Conservation (phyloP, 768 basidiomycete genomes). For the Saitozyma podzolica region DNA sequence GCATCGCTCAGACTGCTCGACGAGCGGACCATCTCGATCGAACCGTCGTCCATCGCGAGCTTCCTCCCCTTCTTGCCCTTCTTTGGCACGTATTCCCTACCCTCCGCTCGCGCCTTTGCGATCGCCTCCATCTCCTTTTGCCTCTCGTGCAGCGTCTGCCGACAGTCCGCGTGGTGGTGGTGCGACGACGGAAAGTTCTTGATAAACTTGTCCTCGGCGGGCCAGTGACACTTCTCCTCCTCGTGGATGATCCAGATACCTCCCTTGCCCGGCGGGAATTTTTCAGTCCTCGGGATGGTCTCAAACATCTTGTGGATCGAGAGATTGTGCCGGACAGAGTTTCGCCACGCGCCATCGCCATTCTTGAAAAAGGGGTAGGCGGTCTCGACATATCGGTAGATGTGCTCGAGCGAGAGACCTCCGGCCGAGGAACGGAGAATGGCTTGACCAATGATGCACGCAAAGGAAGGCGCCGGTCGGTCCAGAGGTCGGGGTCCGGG, state of each 20-base stretch:
- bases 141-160: conserved; percentile 40
- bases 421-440: conserved; percentile 80
- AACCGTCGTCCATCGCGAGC: conserved; percentile 22
- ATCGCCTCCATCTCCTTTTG: conserved; percentile 42
- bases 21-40: conserved; percentile 26
- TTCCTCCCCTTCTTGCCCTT: conserved; percentile 47
- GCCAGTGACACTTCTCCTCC: conserved; percentile 45
- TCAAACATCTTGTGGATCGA: conserved; percentile 89
- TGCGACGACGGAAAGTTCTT: conserved; percentile 43
- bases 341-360: conserved; percentile 95
- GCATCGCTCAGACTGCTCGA: conserved; percentile 18
- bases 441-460: conserved; percentile 93
- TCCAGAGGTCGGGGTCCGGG: conserved; percentile 75
- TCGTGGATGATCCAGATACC: conserved; percentile 48
- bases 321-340: conserved; percentile 94
- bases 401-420: conserved; percentile 87
- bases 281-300: conserved; percentile 64
- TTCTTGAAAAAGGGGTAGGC: conserved; percentile 92
- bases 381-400: conserved; percentile 92
- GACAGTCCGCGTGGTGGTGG: conserved; percentile 36
- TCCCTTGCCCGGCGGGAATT: conserved; percentile 43
- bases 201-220: conserved; percentile 43
- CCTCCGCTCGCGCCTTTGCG: conserved; percentile 36
- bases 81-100: conserved; percentile 41
- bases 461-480: conserved; percentile 87